These are phyloP conservation scores for Rhypophila decipiens DNA, from an alignment of 495 filamentous ascomycete species.

Conservation along the genomic window DNA sequence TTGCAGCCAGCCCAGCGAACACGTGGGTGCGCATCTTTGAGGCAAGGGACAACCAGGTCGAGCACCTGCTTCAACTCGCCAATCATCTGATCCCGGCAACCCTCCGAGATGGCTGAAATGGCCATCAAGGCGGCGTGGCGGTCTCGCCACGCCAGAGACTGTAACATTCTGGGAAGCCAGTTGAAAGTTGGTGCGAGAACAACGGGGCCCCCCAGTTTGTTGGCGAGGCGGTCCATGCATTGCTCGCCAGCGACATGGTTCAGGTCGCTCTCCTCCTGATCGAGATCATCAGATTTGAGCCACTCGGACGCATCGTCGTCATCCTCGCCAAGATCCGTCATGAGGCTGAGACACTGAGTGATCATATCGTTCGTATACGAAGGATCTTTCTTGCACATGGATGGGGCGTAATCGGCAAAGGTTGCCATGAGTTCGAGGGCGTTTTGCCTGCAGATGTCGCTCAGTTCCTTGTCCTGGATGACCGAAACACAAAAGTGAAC, in stretches of 20 bases:
- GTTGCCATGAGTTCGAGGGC: constrained; percentile 96
- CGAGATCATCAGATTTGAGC: constrained; percentile 89
- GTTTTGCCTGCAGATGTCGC: constrained; percentile 85
- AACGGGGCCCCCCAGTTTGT: constrained; percentile 85
- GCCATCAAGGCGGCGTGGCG: constrained; percentile 98
- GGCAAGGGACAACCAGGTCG: constrained; percentile 83
- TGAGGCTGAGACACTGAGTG: constrained; percentile 93
- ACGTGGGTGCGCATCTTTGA: constrained; percentile 87
- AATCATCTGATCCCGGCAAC: constrained; percentile 92
- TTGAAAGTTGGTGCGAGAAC: constrained; percentile 90
- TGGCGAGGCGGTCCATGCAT: constrained; percentile 95
- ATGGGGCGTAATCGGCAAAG: constrained; percentile 89
- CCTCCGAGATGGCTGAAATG: constrained; percentile 97
- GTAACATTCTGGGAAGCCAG: constrained; percentile 98
- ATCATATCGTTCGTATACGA: constrained; percentile 94
- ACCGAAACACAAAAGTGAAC: constrained; percentile 89
- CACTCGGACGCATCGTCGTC: constrained; percentile 94
- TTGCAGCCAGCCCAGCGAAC: constrained; percentile 98
- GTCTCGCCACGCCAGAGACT: constrained; percentile 89
- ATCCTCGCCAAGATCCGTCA: constrained; percentile 97
- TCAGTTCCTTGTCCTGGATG: constrained; percentile 91
- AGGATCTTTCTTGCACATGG: constrained; percentile 89
- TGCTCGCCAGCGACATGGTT: constrained; percentile 99
- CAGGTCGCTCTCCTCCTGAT: constrained; percentile 90
- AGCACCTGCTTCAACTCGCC: constrained; percentile 90